Base-by-base conservation (phyloP, 345 rosid species). In the Rubroshorea leprosula region DNA sequence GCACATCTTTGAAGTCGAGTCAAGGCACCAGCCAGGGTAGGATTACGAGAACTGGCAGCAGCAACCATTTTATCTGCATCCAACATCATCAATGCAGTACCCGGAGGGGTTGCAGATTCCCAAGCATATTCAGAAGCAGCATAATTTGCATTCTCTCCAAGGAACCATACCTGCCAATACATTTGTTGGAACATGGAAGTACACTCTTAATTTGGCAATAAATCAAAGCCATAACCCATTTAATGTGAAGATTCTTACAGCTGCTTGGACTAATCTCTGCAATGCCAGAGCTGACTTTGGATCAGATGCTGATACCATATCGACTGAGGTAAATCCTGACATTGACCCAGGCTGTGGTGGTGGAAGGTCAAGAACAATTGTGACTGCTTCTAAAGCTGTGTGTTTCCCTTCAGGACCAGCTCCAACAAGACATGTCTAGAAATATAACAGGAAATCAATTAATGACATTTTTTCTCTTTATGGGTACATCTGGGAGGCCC, bases 51-150 rank as follows among this genome's bases (percentile, higher is more conserved):
- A 75, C 92, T 85, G 56, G 99, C 99, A 63, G 99, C 97, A 71
- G 99, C 95, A 74, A 93, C 99, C 99, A 93, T 93, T 82, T 93
- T 93, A 81, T 93, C 99, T 10, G 95, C 89, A 83, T 93, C 99
- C 68, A 93, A 76, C 95, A 93, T 80, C 99, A 93, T 93, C 74
- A 93, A 76, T 65, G 99, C 99, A 72, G 99, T 93, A 51, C 99
- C 99, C 16, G 99, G 99, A 67, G 99, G 99, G 38, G 99, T 93
- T 63, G 99, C 91, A 49, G 99, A 93, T 73, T 93, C 96, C 99
- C 99, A 93, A 62, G 99, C 97, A 73, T 93, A 93, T 76, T 93
- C 99, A 25, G 99, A 93, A 66, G 99, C 99, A 63, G 99, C 99
- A 62, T 93, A 93, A 72, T 93, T 93, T 65, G 99, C 99, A 83